These are phyloP conservation scores for Incumbomyces delicatus DNA, from an alignment of 2,329 filamentous ascomycete species.

Conservation along the genomic window DNA sequence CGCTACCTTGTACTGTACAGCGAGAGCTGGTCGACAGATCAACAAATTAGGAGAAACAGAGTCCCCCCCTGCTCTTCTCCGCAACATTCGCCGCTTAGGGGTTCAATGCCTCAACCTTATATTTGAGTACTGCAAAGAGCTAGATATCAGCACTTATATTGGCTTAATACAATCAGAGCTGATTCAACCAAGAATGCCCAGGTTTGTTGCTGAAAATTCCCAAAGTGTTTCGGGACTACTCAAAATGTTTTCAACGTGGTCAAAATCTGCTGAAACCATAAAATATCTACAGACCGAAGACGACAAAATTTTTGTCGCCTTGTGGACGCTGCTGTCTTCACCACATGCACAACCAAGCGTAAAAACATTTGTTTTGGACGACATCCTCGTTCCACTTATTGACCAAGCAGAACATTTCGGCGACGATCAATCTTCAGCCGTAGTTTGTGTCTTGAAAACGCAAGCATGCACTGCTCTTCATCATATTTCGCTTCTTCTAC, in stretches of 20 bases:
- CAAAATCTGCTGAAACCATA: slow-evolving; percentile 55
- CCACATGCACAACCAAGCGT: slow-evolving; percentile 77
- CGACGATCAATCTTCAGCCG: slow-evolving; percentile 39
- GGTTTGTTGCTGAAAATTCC: slow-evolving; percentile 73
- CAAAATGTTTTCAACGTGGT: slow-evolving; percentile 73
- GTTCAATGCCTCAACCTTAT: slow-evolving; percentile 73
- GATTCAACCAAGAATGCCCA: slow-evolving; percentile 65
- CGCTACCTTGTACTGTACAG: slow-evolving; percentile 69
- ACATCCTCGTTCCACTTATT: slow-evolving; percentile 52
- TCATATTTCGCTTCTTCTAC: slow-evolving; percentile 70
- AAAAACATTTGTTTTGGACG: slow-evolving; percentile 65
- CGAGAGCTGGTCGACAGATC: slow-evolving; percentile 46
- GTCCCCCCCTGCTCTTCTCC: slow-evolving; percentile 25
- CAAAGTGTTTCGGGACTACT: slow-evolving; percentile 80
- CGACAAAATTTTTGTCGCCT: slow-evolving; percentile 50
- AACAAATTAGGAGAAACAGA: slow-evolving; percentile 24
- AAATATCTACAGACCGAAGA: slow-evolving; percentile 60
- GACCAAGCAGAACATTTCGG: slow-evolving; percentile 41
- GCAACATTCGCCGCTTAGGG: slow-evolving; percentile 48
- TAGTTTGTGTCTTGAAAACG: slow-evolving; percentile 5
- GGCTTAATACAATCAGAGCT: slow-evolving; percentile 62
- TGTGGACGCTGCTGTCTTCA: slow-evolving; percentile 63
- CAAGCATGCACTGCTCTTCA: slow-evolving; percentile 49
- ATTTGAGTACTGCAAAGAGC: slow-evolving; percentile 61
- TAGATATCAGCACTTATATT: slow-evolving; percentile 64